Base-by-base conservation (phyloP, 1,284 basidiomycete species). In the Heimioporus retisporus region DNA sequence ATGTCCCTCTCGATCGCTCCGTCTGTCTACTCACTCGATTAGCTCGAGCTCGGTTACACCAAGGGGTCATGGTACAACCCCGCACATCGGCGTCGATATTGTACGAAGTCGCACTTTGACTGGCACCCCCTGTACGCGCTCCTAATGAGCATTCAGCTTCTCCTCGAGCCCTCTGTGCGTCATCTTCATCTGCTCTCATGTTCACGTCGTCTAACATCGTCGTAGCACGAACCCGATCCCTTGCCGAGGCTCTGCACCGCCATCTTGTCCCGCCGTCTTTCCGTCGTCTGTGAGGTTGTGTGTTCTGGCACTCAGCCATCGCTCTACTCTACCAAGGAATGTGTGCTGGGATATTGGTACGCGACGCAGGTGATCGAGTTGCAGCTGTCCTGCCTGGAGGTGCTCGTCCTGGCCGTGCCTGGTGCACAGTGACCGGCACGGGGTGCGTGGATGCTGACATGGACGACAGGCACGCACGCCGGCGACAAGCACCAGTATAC, bases 261-360 rank as follows among this genome's bases (percentile, higher is more conserved):
- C 1, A 83, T 88, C 4, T 79, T 90, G 21, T 69, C 88, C 19
- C 88, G 90, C 82, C 85, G 92, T 60, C 77, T 94, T 35, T 81
- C 85, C 8, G 81, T 86, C 28, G 83, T 93, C 18, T 83, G 88
- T 51, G 92, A 96, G 69, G 83, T 95, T n/a, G 79, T 94, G 14
- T 81, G 92, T 59, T 89, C 91, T 1, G 94, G 93, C 2, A 92
- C 94, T 69, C 93, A 95, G 74, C 81, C 95, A 35, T 90, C 93
- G 55, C 79, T 96, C 13, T 94, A 95, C 72, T 82, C 86, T 11
- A 76, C 82, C 1, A 85, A 90, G 53, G 94, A 96, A 73, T 85
- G 83, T 55, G 82, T 90, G 0, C 87, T 92, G 68, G 89, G 92
- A 6, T 94, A 94, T 79, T 94, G 93, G 90, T 92, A 93, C 72